Base-by-base conservation (phyloP, 371 early-diverging fungal species). In the Apophysomyces trapeziformis region DNA sequence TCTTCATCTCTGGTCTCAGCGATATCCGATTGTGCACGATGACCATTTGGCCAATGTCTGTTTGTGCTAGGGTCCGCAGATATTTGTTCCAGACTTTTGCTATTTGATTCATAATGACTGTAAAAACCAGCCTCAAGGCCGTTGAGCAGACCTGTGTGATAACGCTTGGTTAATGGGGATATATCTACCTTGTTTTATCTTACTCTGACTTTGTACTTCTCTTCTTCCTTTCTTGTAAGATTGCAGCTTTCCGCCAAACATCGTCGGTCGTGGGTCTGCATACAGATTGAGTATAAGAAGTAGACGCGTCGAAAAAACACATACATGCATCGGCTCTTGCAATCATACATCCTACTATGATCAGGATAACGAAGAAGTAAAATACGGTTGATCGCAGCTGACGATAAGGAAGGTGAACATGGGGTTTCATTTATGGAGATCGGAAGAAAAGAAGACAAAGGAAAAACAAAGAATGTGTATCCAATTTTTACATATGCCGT, bases 401-500 rank as follows among this genome's bases (percentile, higher is more conserved):
- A 56, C 18, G 14, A 32, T 36, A 57, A 21, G 35, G 35, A 32
- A 16, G 36, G 32, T 18, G 32, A 57, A 47, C 13, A 35, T 58
- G 16, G 50, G 62, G 14, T 37, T 32, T 35, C 37, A 44, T 47
- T 47, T 56, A 46, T 35, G 41, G 36, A 61, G 61, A 21, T 47
- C 18, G 21, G 21, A 21, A 50, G 47, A 41, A 41, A 54, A 57
- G 32, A 61, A 47, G 50, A 61, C 16, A 38, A 46, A 35, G 21
- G 32, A 14, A 35, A 46, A 61, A n/a, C 21, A 38, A 4, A 6
- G 35, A n/a, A 9, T 32, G 62, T 47, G 32, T 56, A 61, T 56
- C 44, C 21, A 59, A 61, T n/a, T 36, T 61, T 37, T 56, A 57
- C 46, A 46, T 56, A 58, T 7, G 50, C 58, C 35, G 62, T 61